These are phyloP conservation scores for Syzygium syzygioides DNA, from an alignment of 441 rosid genomes.

Conservation along the genomic window DNA sequence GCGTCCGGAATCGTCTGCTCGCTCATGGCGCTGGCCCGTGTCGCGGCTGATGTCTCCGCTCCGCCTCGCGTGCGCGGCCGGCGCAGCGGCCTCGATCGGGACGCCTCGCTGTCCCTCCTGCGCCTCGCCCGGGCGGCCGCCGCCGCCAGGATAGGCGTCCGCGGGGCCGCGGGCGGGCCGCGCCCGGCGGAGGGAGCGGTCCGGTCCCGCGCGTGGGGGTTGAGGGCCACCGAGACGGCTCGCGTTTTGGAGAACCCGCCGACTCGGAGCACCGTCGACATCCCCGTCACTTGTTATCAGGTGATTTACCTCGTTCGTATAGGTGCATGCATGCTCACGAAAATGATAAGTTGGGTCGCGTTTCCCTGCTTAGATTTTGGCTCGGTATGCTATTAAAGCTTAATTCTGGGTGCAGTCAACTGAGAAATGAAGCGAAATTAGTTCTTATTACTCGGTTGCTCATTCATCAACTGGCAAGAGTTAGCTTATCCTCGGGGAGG, in stretches of 20 bases:
- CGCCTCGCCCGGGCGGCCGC: background rate
- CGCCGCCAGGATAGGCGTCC: background rate
- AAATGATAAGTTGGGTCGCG: background rate
- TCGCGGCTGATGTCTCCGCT: background rate
- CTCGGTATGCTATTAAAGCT: background rate
- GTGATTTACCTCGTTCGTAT: constrained; percentile 14
- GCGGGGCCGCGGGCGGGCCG: constrained; percentile 6
- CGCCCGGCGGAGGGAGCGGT: background rate
- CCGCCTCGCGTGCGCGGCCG: constrained; percentile 5
- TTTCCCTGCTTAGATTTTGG: background rate
- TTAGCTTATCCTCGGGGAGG: background rate
- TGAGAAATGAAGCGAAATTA: background rate
- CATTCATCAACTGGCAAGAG: background rate
- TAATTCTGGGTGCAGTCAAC: background rate
- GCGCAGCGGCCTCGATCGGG: constrained; percentile 1
- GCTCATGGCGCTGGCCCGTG: background rate
- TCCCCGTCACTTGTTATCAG: constrained; percentile 89
- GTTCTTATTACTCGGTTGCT: background rate
- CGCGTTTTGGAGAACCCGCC: constrained; percentile 45
- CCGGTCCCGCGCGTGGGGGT: constrained; percentile 10
- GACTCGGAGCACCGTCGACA: constrained; percentile 35
- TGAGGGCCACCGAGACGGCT: constrained; percentile 28
- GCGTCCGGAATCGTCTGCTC: background rate
- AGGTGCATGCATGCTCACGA: background rate
- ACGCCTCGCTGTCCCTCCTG: background rate